Conservation (phyloP, 2,329 filamentous ascomycete genomes). For the Claviceps humidiphila region DNA sequence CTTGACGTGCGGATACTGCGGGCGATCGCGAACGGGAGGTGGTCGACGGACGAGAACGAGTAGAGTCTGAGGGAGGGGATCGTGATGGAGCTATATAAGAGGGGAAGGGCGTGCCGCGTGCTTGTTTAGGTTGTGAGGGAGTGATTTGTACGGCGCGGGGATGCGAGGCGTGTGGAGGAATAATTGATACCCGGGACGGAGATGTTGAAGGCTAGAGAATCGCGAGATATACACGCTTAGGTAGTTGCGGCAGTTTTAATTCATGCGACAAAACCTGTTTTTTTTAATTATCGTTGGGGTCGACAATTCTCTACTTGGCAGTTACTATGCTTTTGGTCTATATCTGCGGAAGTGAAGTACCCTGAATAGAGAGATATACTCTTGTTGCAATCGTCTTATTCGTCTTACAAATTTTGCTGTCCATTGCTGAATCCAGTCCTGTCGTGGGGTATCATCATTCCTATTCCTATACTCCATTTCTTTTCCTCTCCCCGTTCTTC, state of each 20-base stretch:
- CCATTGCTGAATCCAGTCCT: no score
- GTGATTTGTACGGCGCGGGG: no score
- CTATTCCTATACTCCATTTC: slow-evolving; percentile 5
- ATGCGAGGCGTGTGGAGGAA: neutral
- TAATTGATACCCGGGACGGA: slow-evolving; percentile 1
- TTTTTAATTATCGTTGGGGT: no score
- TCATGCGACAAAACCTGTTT: no score
- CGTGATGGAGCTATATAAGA: neutral
- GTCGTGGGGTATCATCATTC: neutral
- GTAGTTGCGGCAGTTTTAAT: no score
- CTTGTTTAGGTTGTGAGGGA: no score
- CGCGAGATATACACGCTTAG: neutral
- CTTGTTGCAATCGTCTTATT: neutral
- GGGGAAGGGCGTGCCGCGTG: neutral
- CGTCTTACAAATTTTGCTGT: neutral
- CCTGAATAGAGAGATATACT: slow-evolving; percentile 1
- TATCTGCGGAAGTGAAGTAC: no score
- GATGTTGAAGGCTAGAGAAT: neutral
- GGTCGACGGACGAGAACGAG: slow-evolving; percentile 12
- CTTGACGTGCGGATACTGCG: slow-evolving; percentile 40
- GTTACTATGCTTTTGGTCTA: no score
- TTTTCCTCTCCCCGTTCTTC: neutral
- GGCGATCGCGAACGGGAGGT: slow-evolving; percentile 7
- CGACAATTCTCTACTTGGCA: no score
- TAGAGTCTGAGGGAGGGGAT: slow-evolving; percentile 7